Conservation (phyloP, 1,284 basidiomycete genomes). For the Cutaneotrichosporon curvatum region DNA sequence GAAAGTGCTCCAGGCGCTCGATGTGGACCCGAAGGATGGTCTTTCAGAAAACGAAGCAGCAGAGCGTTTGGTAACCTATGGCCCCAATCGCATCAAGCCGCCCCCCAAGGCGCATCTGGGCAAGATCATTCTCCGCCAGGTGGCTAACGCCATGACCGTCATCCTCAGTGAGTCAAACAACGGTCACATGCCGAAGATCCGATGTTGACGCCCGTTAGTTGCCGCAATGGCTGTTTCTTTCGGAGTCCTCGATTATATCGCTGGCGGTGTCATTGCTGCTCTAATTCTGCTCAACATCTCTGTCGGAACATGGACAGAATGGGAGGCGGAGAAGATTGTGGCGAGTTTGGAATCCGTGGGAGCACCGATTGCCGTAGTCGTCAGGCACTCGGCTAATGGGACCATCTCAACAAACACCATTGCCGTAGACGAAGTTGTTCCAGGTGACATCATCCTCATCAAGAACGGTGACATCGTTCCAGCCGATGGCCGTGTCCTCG, state of each 20-base stretch:
- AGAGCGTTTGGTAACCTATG: slow-evolving; percentile 31
- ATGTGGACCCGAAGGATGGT: slow-evolving; percentile 28
- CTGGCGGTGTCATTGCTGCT: slow-evolving; percentile 59
- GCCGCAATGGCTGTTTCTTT: slow-evolving; percentile 61
- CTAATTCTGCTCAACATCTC: slow-evolving; percentile 55
- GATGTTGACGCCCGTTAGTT: slow-evolving; percentile 36
- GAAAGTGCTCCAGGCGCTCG: slow-evolving; percentile 36
- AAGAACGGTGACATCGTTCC: slow-evolving; percentile 58
- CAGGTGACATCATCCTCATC: slow-evolving; percentile 57
- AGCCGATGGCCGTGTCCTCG: slow-evolving; percentile 53
- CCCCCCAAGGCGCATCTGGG: slow-evolving; percentile 36
- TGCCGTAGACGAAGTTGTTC: slow-evolving; percentile 56
- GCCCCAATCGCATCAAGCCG: slow-evolving; percentile 45
- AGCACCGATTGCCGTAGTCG: slow-evolving; percentile 58
- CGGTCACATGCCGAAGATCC: neutral
- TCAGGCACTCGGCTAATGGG: slow-evolving; percentile 43
- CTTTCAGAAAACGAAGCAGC: slow-evolving; percentile 27
- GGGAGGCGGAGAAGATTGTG: slow-evolving; percentile 49
- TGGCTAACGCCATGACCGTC: slow-evolving; percentile 45
- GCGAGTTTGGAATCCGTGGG: slow-evolving; percentile 46
- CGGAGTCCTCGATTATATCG: slow-evolving; percentile 58
- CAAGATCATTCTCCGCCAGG: slow-evolving; percentile 38
- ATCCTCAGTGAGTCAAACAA: slow-evolving; percentile 35
- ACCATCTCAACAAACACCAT: slow-evolving; percentile 49
- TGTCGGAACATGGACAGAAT: slow-evolving; percentile 46